Evolutionary conservation across 2,329 filamentous ascomycete species (phyloP).

Genomic region (Fusarium camptoceras): DNA sequence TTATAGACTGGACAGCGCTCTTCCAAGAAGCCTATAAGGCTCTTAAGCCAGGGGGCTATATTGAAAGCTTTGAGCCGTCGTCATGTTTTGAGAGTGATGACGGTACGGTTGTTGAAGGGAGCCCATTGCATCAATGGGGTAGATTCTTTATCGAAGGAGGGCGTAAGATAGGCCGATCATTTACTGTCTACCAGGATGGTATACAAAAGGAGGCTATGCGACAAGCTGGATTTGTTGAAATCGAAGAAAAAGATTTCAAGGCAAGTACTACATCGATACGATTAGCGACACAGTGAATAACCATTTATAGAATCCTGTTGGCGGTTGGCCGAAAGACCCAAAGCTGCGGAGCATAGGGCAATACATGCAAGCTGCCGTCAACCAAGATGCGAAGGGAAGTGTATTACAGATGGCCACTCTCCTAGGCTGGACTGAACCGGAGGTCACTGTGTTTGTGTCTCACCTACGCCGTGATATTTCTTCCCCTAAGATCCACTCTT

Average conservation of each 20-base stretch:
- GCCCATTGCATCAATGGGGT: neutral
- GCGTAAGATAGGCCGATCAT: neutral
- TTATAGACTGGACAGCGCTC: conserved; percentile 2
- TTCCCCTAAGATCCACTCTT: conserved; percentile 11
- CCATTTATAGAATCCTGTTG: conserved; percentile 2
- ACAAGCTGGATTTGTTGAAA: neutral
- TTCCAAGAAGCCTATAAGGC: neutral
- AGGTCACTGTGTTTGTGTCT: neutral
- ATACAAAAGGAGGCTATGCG: conserved; percentile 7
- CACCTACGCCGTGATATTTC: conserved; percentile 3
- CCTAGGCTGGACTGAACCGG: neutral
- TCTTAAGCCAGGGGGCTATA: neutral
- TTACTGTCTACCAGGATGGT: neutral
- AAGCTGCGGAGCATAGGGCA: neutral
- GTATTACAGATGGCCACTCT: conserved; percentile 4
- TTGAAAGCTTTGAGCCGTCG: conserved; percentile 16
- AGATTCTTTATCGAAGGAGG: conserved; percentile 15
- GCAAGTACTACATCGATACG: neutral
- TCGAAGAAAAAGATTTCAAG: neutral
- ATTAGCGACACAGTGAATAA: neutral
- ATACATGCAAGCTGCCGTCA: neutral
- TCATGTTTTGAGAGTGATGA: neutral
- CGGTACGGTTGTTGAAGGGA: neutral
- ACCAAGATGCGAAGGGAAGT: neutral
- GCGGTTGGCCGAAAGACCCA: conserved; percentile 14